A percentile compares a stretch with the other conserved stretches of the same genome.
Conservation (phyloP, 345 rosid species). For the Pistacia integerrima region DNA sequence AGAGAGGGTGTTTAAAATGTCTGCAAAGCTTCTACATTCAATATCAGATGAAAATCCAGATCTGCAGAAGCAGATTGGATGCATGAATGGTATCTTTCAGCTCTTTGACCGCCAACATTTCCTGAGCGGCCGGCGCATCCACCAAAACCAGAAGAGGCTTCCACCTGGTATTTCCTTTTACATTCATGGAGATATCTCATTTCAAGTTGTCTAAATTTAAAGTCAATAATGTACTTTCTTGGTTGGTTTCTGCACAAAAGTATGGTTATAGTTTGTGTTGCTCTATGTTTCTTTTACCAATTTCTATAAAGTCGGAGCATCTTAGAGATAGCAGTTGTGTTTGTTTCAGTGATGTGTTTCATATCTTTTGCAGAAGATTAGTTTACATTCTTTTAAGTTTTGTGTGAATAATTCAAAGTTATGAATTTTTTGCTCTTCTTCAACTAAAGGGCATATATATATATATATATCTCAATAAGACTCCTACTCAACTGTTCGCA, state of each 20-base stretch:
- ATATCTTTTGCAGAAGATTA: too few species aligned
- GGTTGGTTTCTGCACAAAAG: background rate
- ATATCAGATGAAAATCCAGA: conserved; percentile 74
- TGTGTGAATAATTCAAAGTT: too few species aligned
- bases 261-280: background rate
- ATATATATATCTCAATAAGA: too few species aligned
- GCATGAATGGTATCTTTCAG: conserved; percentile 85
- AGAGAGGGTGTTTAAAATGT: conserved; percentile 45
- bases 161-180: conserved; percentile 50
- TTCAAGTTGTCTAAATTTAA: background rate
- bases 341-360: too few species aligned
- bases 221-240: background rate
- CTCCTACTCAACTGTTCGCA: too few species aligned
- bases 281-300: background rate
- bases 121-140: conserved; percentile 49
- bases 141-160: conserved; percentile 43
- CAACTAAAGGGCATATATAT: too few species aligned
- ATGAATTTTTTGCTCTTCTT: too few species aligned
- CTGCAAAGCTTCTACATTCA: conserved; percentile 59
- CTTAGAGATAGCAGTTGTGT: background rate
- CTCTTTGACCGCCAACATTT: conserved; percentile 72
- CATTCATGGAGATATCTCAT: background rate
- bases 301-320: background rate
- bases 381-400: too few species aligned
- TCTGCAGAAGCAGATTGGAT: conserved; percentile 79